Evolutionary conservation across 1,284 basidiomycete species (phyloP).

Genomic region (Sparassis latifolia): DNA sequence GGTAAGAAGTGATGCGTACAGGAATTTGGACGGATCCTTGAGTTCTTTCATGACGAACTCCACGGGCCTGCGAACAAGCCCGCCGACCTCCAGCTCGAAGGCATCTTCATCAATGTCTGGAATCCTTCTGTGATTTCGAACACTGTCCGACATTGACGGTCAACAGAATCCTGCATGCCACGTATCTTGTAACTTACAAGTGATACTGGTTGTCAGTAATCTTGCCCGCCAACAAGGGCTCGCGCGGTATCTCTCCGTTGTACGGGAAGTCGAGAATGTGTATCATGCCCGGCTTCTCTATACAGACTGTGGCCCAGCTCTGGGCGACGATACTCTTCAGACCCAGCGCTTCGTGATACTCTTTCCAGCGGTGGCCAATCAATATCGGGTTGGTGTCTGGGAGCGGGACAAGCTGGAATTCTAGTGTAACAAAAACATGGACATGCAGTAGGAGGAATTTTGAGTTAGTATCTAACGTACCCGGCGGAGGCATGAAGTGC

Average conservation of each 20-base stretch:
- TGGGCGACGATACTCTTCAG: constrained; percentile 39
- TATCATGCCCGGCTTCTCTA: constrained; percentile 47
- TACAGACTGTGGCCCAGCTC: constrained; percentile 47
- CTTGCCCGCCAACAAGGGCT: constrained; percentile 36
- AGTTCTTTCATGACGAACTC: constrained; percentile 37
- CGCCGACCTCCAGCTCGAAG: constrained; percentile 42
- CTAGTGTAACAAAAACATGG: constrained; percentile 15
- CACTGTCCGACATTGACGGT: not conserved
- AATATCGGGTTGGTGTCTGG: constrained; percentile 45
- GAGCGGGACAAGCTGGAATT: constrained; percentile 44
- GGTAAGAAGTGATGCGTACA: constrained; percentile 24
- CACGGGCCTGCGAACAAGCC: constrained; percentile 37
- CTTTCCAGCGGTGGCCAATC: constrained; percentile 48
- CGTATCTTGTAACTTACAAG: constrained; percentile 28
- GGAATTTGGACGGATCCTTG: constrained; percentile 38
- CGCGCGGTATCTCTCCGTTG: constrained; percentile 41
- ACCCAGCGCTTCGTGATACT: constrained; percentile 46
- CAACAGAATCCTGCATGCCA: too few species aligned
- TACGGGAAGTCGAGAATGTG: constrained; percentile 49
- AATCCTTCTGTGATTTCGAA: constrained; percentile 16
- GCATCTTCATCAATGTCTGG: constrained; percentile 38
- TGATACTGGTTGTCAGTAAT: constrained; percentile 41
- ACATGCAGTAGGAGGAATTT: too few species aligned
- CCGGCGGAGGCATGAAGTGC: constrained; percentile 36
- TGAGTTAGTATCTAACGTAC: constrained; percentile 15